These are phyloP conservation scores for Penicillium desertorum DNA, from an alignment of 495 filamentous ascomycete species.

Conservation along the genomic window DNA sequence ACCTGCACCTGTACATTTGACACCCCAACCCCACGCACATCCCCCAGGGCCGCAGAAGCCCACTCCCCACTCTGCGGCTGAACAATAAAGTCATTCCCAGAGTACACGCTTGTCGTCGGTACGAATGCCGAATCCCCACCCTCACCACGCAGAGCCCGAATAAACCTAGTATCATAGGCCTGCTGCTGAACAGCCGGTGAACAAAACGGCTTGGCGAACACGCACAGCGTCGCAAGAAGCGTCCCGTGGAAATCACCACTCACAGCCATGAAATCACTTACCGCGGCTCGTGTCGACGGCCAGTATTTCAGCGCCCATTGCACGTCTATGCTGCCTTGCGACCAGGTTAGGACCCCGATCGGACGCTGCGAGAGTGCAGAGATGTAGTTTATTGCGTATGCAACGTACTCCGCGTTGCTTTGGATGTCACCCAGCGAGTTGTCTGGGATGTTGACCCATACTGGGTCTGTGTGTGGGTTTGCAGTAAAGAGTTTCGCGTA, in stretches of 20 bases:
- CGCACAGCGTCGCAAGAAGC: conserved; percentile 27
- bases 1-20: conserved; percentile 45
- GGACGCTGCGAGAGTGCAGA: conserved; percentile 28
- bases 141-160: conserved; percentile 34
- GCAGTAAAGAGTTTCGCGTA: conserved; percentile 42
- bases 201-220: conserved; percentile 21
- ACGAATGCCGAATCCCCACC: conserved; percentile 47
- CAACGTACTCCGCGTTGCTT: conserved; percentile 42
- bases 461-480: conserved; percentile 37
- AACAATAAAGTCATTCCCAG: conserved; percentile 42
- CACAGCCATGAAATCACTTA: conserved; percentile 42
- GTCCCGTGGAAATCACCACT: conserved; percentile 51
- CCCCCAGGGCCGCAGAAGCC: conserved; percentile 40
- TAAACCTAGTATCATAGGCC: conserved; percentile 37
- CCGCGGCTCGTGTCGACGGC: conserved; percentile 37
- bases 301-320: conserved; percentile 55
- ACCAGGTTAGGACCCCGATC: conserved; percentile 33
- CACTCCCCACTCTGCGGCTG: conserved; percentile 41
- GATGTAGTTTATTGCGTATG: conserved; percentile 47
- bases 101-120: conserved; percentile 47
- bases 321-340: conserved; percentile 29
- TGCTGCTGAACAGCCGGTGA: conserved; percentile 42
- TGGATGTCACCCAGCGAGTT: conserved; percentile 43
- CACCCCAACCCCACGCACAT: conserved; percentile 38
- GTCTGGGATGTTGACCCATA: conserved; percentile 52